Conservation (phyloP, 2,329 filamentous ascomycete genomes). For the Clarireedia hainanense region DNA sequence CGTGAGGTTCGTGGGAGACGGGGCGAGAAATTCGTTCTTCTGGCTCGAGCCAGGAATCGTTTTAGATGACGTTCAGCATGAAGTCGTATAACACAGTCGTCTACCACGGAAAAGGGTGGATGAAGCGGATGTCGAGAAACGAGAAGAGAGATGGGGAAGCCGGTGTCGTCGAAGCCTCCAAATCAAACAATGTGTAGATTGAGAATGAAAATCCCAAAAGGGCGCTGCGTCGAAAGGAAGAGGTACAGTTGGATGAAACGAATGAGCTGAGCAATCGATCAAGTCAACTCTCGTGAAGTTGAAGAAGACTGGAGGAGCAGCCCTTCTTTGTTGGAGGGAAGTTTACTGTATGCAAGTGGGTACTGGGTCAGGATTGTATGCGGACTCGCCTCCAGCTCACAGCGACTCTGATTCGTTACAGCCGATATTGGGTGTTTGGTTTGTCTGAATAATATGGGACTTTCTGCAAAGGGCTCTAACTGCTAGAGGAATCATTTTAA, state of each 20-base stretch:
- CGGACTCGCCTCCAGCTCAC: conserved; percentile 1
- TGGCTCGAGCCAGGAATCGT: conserved; percentile 2
- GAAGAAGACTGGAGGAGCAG: not conserved
- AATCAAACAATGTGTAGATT: not conserved
- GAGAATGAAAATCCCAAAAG: not conserved
- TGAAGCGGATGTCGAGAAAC: not conserved
- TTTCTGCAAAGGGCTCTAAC: not conserved
- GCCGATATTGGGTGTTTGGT: not conserved
- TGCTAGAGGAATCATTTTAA: not conserved
- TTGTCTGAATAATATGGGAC: conserved; percentile 5
- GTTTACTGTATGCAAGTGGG: not conserved
- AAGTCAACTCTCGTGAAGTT: conserved; percentile 1
- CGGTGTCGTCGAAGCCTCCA: not conserved
- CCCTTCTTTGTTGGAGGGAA: not conserved
- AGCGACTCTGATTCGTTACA: conserved; percentile 1
- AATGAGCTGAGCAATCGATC: not conserved
- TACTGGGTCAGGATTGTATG: conserved; percentile 1
- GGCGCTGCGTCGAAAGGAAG: not conserved
- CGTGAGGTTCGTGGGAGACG: not conserved
- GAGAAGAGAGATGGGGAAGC: not conserved
- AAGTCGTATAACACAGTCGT: conserved; percentile 6
- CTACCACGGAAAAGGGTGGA: not conserved
- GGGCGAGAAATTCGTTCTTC: not conserved
- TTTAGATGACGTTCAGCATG: conserved; percentile 7
- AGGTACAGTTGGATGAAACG: not conserved